A percentile compares a stretch with the other conserved stretches of the same genome.
Evolutionary conservation across 768 basidiomycete species (phyloP).

Genomic region (Leccinum longicurvipes): DNA sequence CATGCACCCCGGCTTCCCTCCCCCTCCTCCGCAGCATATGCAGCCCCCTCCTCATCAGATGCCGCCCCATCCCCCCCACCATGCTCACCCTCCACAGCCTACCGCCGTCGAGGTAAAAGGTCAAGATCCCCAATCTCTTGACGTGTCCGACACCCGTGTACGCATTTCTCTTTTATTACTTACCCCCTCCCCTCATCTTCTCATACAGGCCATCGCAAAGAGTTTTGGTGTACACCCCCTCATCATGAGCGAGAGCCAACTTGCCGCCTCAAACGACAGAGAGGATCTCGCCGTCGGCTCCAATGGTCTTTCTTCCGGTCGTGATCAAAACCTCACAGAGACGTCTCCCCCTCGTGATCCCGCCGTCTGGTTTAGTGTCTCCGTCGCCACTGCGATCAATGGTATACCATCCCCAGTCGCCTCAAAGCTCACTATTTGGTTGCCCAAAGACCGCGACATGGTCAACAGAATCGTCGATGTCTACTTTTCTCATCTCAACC

Average conservation of each 20-base stretch:
- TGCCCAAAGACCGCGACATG: slow-evolving; percentile 75
- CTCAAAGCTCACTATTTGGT: slow-evolving; percentile 48
- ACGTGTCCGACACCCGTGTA: slow-evolving; percentile 70
- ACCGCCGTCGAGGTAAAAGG: slow-evolving; percentile 52
- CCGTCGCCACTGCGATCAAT: slow-evolving; percentile 47
- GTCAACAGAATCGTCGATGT: slow-evolving; percentile 58
- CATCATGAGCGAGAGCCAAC: slow-evolving; percentile 63
- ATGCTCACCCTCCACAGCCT: slow-evolving; percentile 18
- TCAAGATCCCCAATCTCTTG: slow-evolving; percentile 75
- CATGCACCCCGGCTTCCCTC: slow-evolving; percentile 59
- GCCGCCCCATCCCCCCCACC: slow-evolving; percentile 25
- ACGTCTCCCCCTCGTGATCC: slow-evolving; percentile 57
- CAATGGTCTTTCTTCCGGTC: slow-evolving; percentile 63
- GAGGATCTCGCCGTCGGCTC: slow-evolving; percentile 81
- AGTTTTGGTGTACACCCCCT: slow-evolving; percentile 73
- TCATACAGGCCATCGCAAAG: slow-evolving; percentile 60
- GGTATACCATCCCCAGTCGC: slow-evolving; percentile 16
- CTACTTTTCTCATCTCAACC: slow-evolving; percentile 76
- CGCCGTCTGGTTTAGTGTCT: slow-evolving; percentile 56
- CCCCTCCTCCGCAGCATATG: slow-evolving; percentile 38
- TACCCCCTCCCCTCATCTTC: slow-evolving; percentile 4
- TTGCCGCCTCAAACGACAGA: slow-evolving; percentile 49
- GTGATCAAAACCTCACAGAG: slow-evolving; percentile 58
- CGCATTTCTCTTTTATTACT: neutral
- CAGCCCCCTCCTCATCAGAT: slow-evolving; percentile 38